These are phyloP conservation scores for Hypoxylon intermedium DNA, from an alignment of 495 filamentous ascomycete genomes.

Conservation along the genomic window DNA sequence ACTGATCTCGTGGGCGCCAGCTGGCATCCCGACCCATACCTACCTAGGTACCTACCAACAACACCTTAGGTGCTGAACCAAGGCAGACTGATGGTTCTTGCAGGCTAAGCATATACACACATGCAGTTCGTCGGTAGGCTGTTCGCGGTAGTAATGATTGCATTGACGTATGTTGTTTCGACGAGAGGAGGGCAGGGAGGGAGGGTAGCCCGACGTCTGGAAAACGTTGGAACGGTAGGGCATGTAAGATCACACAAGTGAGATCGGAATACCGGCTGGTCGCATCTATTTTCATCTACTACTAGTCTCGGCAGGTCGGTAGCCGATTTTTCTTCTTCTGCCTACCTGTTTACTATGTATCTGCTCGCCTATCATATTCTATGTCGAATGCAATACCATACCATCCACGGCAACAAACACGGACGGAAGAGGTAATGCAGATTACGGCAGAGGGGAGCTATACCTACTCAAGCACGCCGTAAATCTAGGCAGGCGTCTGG, in stretches of 20 bases:
- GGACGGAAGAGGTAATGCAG: no score
- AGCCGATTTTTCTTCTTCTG: not conserved
- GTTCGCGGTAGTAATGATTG: not conserved
- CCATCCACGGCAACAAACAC: no score
- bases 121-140: not conserved
- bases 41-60: constrained; percentile 3
- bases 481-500: no score
- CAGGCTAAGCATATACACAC: constrained; percentile 5
- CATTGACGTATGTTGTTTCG: not conserved
- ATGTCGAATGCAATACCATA: no score
- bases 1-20: constrained; percentile 38
- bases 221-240: not conserved
- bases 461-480: no score
- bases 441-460: no score
- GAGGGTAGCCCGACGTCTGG: not conserved
- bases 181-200: constrained; percentile 9
- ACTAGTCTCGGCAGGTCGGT: not conserved
- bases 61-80: constrained; percentile 29
- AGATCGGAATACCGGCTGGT: constrained; percentile 38
- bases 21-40: constrained; percentile 22
- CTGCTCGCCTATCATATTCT: no score
- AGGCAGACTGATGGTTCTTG: constrained; percentile 18
- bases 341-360: not conserved
- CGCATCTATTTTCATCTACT: constrained; percentile 20
- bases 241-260: constrained; percentile 36